These are phyloP conservation scores for Trypethelium eluteriae DNA, from an alignment of 495 filamentous ascomycete species.

Conservation along the genomic window DNA sequence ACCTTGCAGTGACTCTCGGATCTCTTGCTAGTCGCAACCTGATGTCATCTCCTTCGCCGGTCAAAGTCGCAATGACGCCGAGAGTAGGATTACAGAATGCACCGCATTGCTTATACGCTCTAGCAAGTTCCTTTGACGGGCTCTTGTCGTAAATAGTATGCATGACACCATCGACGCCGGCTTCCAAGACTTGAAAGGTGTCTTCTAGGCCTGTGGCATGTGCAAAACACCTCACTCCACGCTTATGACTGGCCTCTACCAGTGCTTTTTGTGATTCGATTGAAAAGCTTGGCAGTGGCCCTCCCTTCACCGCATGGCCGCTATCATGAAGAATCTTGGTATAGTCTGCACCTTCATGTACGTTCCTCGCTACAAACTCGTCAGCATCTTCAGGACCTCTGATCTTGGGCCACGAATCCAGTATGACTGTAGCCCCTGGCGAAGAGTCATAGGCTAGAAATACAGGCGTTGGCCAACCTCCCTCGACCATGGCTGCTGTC, in stretches of 20 bases:
- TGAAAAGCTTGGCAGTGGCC: constrained; percentile 27
- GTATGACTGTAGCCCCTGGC: no score
- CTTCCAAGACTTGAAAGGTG: constrained; percentile 30
- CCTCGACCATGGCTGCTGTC: constrained; percentile 33
- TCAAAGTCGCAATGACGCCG: constrained; percentile 28
- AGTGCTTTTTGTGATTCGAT: constrained; percentile 28
- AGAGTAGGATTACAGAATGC: constrained; percentile 35
- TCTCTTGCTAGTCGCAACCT: constrained; percentile 34
- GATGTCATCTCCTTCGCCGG: constrained; percentile 29
- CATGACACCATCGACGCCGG: constrained; percentile 33
- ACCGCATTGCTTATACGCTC: constrained; percentile 33
- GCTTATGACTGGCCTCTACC: constrained; percentile 29
- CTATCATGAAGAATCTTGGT: constrained; percentile 39
- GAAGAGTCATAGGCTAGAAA: constrained; percentile 25
- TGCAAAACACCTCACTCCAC: constrained; percentile 30
- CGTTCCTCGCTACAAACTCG: constrained; percentile 26
- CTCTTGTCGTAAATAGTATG: constrained; percentile 31
- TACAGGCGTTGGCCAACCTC: constrained; percentile 35
- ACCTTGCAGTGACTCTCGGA: constrained; percentile 22
- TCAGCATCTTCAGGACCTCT: constrained; percentile 25
- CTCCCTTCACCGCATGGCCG: constrained; percentile 15
- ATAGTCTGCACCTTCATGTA: constrained; percentile 31
- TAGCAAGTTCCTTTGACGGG: constrained; percentile 30
- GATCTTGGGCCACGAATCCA: constrained; percentile 30
- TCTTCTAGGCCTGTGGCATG: constrained; percentile 31